Conservation (phyloP, 176 grass and related monocot genomes). For the Ensete glaucum region DNA sequence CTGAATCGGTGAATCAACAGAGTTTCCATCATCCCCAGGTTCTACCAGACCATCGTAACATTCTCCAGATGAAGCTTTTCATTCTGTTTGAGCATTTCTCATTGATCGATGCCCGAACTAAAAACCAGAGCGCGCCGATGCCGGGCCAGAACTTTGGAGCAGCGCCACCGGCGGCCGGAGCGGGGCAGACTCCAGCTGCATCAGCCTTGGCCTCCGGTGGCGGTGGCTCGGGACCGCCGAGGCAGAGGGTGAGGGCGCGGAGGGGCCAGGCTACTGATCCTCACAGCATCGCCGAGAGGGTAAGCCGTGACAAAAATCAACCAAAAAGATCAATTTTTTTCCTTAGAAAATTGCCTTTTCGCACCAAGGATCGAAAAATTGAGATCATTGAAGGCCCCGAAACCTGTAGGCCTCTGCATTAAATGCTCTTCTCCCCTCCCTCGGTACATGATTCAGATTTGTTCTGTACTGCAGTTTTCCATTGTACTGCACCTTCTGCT, state of each 20-base stretch:
- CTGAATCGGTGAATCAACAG: constrained; percentile 26
- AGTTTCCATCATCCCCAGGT: constrained; percentile 63
- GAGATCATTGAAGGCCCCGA: background rate
- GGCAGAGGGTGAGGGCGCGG: constrained; percentile 22
- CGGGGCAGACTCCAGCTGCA: constrained; percentile 6
- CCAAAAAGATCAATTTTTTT: background rate
- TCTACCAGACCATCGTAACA: background rate
- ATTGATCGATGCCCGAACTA: constrained; percentile 12
- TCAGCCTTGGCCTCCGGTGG: constrained; percentile 21
- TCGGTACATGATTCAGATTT: background rate
- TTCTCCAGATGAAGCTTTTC: constrained; percentile 1
- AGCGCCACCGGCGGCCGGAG: constrained; percentile 29
- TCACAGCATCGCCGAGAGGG: constrained; percentile 54
- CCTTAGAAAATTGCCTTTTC: background rate
- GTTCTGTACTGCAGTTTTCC: background rate
- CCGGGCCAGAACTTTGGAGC: constrained; percentile 51
- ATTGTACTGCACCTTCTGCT: background rate
- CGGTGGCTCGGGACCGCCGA: constrained; percentile 5
- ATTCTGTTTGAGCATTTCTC: constrained; percentile 24
- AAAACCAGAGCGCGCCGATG: constrained; percentile 44
- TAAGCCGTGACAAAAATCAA: constrained; percentile 25
- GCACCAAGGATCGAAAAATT: background rate
- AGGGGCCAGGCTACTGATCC: constrained; percentile 28
- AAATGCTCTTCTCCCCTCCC: constrained; percentile 15
- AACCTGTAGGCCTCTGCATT: constrained; percentile 20